Percentiles rank a stretch among this genome's conserved stretches.
These are phyloP conservation scores for Euclidium syriacum DNA, from an alignment of 345 rosid species.

Conservation along the genomic window DNA sequence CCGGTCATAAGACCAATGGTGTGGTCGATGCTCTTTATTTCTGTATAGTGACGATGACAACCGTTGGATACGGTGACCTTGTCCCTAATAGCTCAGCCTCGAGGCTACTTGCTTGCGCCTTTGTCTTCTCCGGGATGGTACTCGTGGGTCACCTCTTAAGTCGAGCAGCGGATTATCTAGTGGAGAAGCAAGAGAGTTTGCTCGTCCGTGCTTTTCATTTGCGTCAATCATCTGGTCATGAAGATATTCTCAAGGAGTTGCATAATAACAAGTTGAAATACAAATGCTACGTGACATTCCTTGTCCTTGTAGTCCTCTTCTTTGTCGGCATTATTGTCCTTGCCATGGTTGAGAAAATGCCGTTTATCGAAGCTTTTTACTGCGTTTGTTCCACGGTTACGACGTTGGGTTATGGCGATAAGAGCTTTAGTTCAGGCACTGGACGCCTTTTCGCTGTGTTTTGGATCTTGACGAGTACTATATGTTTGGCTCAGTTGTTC, in stretches of 20 bases:
- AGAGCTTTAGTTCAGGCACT: constrained; percentile 47
- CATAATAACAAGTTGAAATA: constrained; percentile 45
- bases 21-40: constrained; percentile 70
- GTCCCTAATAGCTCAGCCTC: constrained; percentile 51
- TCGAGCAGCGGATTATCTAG: constrained; percentile 74
- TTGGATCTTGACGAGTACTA: constrained; percentile 64
- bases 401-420: constrained; percentile 81
- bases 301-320: constrained; percentile 40
- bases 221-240: too few relatives aligned
- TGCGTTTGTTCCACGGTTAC: constrained; percentile 83
- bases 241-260: constrained; percentile 47
- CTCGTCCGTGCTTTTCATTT: constrained; percentile 58
- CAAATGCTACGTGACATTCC: constrained; percentile 45
- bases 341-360: constrained; percentile 37
- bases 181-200: constrained; percentile 78
- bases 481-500: constrained; percentile 63
- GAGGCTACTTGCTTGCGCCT: constrained; percentile 67
- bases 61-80: constrained; percentile 95
- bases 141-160: constrained; percentile 53
- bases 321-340: constrained; percentile 48
- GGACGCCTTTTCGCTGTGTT: constrained; percentile 70
- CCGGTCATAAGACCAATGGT: constrained; percentile 59
- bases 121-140: constrained; percentile 78
- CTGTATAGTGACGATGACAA: constrained; percentile 86
- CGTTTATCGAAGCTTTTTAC: constrained; percentile 55